phyloP scores from a whole-genome alignment of 148 eudicot genomes.

The Pharnaceum exiguum region DNA sequence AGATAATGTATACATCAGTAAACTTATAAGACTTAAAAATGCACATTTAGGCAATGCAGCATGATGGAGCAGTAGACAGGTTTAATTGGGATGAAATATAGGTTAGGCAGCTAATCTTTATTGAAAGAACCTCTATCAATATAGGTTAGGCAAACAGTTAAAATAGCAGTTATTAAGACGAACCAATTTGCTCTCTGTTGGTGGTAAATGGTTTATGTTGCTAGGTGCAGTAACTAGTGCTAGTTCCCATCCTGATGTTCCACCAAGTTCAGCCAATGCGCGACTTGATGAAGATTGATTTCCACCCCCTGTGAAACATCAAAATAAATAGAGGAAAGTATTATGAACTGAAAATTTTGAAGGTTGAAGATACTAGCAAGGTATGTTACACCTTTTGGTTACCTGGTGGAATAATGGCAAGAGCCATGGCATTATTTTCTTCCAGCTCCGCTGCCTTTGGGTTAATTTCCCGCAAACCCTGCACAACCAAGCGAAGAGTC shows the following conservation, averaged over 20 bases:
- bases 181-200: slow-evolving; percentile 55
- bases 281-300: slow-evolving; percentile 32
- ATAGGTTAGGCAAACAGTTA: not conserved
- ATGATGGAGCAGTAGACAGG: no score
- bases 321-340: not conserved
- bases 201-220: slow-evolving; percentile 32
- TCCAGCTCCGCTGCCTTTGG: slow-evolving; percentile 67
- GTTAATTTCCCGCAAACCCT: slow-evolving; percentile 76
- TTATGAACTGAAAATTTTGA: not conserved
- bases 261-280: slow-evolving; percentile 48
- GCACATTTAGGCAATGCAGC: no score
- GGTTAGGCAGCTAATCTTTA: no score
- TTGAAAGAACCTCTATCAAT: not conserved
- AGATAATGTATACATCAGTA: not conserved
- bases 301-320: slow-evolving; percentile 45
- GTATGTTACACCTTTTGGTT: slow-evolving; percentile 1
- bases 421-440: slow-evolving; percentile 91
- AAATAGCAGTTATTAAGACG: slow-evolving; percentile 16
- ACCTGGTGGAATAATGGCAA: slow-evolving; percentile 90
- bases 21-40: no score
- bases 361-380: not conserved
- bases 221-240: slow-evolving; percentile 87
- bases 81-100: no score
- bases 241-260: slow-evolving; percentile 86
- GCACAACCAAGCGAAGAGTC: slow-evolving; percentile 2